These are phyloP conservation scores for Ottelia alismoides DNA, from an alignment of 106 monocot genomes.

Conservation along the genomic window DNA sequence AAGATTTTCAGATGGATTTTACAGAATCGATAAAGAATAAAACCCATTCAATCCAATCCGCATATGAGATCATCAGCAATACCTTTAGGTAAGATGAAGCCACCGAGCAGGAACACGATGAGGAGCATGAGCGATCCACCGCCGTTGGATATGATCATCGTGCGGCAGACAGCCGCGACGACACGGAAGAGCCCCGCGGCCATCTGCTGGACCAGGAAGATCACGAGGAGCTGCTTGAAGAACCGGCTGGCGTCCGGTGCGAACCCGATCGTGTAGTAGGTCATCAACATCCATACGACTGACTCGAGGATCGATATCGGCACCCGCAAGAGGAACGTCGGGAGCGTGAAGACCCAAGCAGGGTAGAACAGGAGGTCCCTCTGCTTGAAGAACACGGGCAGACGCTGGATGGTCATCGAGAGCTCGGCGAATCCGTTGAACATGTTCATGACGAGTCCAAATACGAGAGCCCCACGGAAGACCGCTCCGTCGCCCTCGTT, in stretches of 20 bases:
- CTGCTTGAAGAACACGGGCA: conserved; percentile 84
- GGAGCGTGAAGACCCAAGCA: conserved; percentile 54
- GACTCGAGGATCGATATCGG: conserved; percentile 62
- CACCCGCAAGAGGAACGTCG: conserved; percentile 41
- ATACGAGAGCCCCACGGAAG: conserved; percentile 56
- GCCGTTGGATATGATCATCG: conserved; percentile 30
- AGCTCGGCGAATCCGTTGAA: conserved; percentile 72
- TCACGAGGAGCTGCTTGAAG: conserved; percentile 42
- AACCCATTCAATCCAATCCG: no score
- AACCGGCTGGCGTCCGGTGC: conserved; percentile 65
- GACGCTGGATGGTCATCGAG: conserved; percentile 30
- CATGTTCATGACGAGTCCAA: conserved; percentile 36
- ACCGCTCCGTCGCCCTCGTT: conserved; percentile 30
- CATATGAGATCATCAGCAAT: no score
- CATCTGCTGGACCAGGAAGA: conserved; percentile 54
- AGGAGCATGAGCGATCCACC: conserved; percentile 39
- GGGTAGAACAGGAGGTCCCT: conserved; percentile 57
- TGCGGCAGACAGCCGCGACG: conserved; percentile 33
- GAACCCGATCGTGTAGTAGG: conserved; percentile 72
- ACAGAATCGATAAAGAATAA: no score
- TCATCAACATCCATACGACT: conserved; percentile 38
- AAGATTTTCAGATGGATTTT: not conserved
- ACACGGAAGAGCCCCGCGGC: conserved; percentile 54
- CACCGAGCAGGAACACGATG: conserved; percentile 48
- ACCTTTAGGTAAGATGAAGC: conserved; percentile 66